Percentiles rank a stretch among this genome's conserved stretches.
Evolutionary conservation across 805 yeast genomes (phyloP).

Genomic region (Candida ficus): DNA sequence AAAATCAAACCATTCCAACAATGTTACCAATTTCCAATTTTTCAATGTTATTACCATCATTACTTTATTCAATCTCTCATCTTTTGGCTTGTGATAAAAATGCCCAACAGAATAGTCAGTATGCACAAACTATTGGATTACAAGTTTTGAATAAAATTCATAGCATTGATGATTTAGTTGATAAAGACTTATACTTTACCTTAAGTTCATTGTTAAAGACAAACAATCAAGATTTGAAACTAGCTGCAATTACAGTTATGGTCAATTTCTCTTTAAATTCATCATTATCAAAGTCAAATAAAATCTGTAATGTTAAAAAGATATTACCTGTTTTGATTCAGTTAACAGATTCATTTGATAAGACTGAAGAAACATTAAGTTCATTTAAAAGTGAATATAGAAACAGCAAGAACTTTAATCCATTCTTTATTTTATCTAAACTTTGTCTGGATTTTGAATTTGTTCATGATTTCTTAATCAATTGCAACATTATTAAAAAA

Average conservation of each 20-base stretch:
- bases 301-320: conserved; percentile 14
- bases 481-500: conserved; percentile 28
- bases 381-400: conserved; percentile 16
- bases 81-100: conserved; percentile 13
- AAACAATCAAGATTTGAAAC: conserved; percentile 18
- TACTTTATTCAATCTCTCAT: conserved; percentile 19
- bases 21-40: conserved; percentile 15
- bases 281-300: conserved; percentile 7
- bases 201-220: conserved; percentile 20
- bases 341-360: conserved; percentile 17
- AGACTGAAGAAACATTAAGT: conserved; percentile 5
- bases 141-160: conserved; percentile 1
- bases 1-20: conserved; percentile 13
- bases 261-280: conserved; percentile 19
- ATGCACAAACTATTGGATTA: no score
- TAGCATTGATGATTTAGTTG: conserved; percentile 15
- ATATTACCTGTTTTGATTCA: conserved; percentile 21
- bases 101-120: no score
- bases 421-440: conserved; percentile 30
- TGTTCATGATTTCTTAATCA: conserved; percentile 30
- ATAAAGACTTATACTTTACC: conserved; percentile 15
- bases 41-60: conserved; percentile 16
- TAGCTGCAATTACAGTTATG: conserved; percentile 17
- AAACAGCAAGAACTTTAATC: conserved; percentile 23
- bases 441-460: conserved; percentile 30